Evolutionary conservation across 1,284 basidiomycete genomes (phyloP).

Genomic region (Grifola frondosa): DNA sequence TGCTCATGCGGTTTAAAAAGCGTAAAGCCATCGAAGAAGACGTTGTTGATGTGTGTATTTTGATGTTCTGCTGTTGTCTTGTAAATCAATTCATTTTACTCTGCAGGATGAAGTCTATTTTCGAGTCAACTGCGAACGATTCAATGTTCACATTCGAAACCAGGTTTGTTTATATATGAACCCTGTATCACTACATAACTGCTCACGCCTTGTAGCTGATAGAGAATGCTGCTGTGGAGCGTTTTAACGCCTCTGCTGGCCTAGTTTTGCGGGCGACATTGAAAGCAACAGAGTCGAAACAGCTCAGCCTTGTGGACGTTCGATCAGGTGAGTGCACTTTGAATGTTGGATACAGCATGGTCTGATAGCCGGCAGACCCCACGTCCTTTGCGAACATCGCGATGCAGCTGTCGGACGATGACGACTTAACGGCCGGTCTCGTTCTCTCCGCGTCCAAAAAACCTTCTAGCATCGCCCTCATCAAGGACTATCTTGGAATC

Average conservation of each 20-base stretch:
- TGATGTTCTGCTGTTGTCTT: background rate
- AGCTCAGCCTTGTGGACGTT: slow-evolving; percentile 58
- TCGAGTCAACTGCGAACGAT: slow-evolving; percentile 86
- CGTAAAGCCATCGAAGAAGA: slow-evolving; percentile 59
- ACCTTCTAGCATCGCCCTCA: slow-evolving; percentile 53
- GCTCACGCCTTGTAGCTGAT: slow-evolving; percentile 58
- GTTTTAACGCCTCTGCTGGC: slow-evolving; percentile 76
- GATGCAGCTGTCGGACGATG: slow-evolving; percentile 60
- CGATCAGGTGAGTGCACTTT: slow-evolving; percentile 53
- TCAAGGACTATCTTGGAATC: slow-evolving; percentile 78
- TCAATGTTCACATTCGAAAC: slow-evolving; percentile 88
- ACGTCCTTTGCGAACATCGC: slow-evolving; percentile 61
- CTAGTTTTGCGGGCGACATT: slow-evolving; percentile 71
- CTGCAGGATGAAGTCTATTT: slow-evolving; percentile 74
- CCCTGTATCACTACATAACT: background rate
- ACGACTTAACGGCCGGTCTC: slow-evolving; percentile 57
- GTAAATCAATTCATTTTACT: slow-evolving; percentile 1
- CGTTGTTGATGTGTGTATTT: slow-evolving; percentile 60
- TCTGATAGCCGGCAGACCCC: slow-evolving; percentile 46
- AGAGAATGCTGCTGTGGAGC: slow-evolving; percentile 69
- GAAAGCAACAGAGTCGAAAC: slow-evolving; percentile 65
- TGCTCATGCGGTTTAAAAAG: slow-evolving; percentile 33
- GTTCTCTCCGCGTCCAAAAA: slow-evolving; percentile 53
- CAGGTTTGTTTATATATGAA: slow-evolving; percentile 47
- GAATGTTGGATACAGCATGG: background rate